These are phyloP conservation scores for Lichtheimia hyalospora DNA, from an alignment of 371 early-diverging fungal genomes.

Conservation along the genomic window DNA sequence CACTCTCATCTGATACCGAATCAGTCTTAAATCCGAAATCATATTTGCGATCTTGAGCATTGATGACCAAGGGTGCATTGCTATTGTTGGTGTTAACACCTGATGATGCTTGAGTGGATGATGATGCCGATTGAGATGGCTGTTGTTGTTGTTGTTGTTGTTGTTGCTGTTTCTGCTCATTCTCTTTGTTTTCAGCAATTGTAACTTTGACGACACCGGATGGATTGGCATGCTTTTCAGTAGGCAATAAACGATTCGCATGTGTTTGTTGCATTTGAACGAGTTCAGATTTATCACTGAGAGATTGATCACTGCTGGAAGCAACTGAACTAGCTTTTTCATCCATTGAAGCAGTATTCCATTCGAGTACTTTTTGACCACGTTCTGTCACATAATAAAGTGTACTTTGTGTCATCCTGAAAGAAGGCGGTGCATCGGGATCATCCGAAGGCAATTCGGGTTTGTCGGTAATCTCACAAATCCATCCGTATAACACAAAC, in stretches of 20 bases:
- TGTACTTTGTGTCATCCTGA: constrained; percentile 45
- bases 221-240: constrained; percentile 3
- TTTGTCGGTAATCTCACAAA: constrained; percentile 51
- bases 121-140: too few species aligned
- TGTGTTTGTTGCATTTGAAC: constrained; percentile 7
- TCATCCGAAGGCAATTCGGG: constrained; percentile 33
- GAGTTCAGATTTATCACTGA: constrained; percentile 4
- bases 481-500: constrained; percentile 58
- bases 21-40: constrained; percentile 14
- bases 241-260: constrained; percentile 12
- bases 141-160: neutral
- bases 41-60: neutral
- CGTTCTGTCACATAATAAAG: constrained; percentile 59
- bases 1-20: neutral
- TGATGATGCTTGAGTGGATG: too few species aligned
- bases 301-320: constrained; percentile 3
- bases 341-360: constrained; percentile 27
- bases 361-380: constrained; percentile 58
- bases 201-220: constrained; percentile 1
- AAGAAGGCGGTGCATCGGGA: constrained; percentile 17
- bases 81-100: neutral
- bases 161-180: constrained; percentile 2
- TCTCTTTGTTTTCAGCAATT: neutral
- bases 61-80: neutral
- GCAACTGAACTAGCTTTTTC: constrained; percentile 2